A percentile compares a stretch with the other conserved stretches of the same genome.
Evolutionary conservation across 2,329 filamentous ascomycete species (phyloP).

Genomic region (Gaeumannomyces sp.): DNA sequence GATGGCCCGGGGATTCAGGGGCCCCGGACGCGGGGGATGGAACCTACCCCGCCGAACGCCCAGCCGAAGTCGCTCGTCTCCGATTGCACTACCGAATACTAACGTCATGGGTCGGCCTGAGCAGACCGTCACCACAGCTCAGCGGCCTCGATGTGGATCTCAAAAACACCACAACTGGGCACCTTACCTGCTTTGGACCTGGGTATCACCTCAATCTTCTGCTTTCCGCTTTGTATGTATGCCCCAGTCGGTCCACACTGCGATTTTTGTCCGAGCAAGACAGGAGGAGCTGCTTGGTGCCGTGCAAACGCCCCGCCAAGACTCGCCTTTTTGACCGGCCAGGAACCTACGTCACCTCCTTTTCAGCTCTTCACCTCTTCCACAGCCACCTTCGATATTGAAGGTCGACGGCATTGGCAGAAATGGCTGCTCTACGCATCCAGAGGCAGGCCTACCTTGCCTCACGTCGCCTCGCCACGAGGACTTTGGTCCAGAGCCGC

Average conservation of each 20-base stretch:
- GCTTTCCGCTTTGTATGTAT: background rate
- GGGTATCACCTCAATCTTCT: background rate
- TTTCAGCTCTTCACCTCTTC: background rate
- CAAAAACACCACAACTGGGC: background rate
- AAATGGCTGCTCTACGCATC: conserved; percentile 5
- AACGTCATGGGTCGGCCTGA: background rate
- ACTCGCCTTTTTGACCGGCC: background rate
- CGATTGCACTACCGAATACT: background rate
- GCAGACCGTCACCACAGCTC: background rate
- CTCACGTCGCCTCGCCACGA: conserved; percentile 3
- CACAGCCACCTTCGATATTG: background rate
- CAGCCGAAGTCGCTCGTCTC: too few species aligned
- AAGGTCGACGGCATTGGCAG: background rate
- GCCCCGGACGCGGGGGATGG: too few species aligned
- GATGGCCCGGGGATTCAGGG: too few species aligned
- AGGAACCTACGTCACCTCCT: background rate
- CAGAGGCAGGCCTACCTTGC: conserved; percentile 4
- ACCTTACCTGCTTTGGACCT: too few species aligned
- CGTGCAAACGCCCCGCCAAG: background rate
- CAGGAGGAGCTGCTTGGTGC: background rate
- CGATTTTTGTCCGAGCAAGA: background rate
- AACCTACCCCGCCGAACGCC: too few species aligned
- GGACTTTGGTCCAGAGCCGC: conserved; percentile 1
- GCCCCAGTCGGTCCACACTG: too few species aligned
- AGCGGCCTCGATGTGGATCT: background rate